A percentile compares a stretch with the other conserved stretches of the same genome.
phyloP scores from a whole-genome alignment of 352 stramenopile genomes.

The Pythium utonaiense region DNA sequence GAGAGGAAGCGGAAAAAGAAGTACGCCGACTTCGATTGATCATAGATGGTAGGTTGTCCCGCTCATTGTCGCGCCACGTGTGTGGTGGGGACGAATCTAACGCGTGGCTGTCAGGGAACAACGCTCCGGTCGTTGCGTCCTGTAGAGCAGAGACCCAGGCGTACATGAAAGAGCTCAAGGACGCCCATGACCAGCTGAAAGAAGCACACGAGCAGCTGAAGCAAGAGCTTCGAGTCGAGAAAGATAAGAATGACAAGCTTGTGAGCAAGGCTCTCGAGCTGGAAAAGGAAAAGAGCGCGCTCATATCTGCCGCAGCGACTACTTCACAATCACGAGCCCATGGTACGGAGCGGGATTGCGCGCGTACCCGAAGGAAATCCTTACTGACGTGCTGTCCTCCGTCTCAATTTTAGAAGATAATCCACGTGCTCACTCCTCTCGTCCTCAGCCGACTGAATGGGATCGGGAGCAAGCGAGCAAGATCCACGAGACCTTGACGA shows the following conservation, averaged over 20 bases:
- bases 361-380: no score
- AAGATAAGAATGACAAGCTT: constrained; percentile 73
- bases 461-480: constrained; percentile 69
- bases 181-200: constrained; percentile 18
- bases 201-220: constrained; percentile 32
- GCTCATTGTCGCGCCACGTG: not conserved
- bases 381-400: no score
- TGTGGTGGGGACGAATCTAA: not conserved
- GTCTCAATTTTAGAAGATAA: not conserved
- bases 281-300: constrained; percentile 62
- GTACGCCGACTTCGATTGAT: constrained; percentile 62
- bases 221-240: constrained; percentile 63
- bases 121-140: constrained; percentile 45
- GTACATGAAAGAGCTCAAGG: constrained; percentile 35
- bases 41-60: constrained; percentile 37
- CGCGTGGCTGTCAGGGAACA: constrained; percentile 27
- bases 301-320: constrained; percentile 16
- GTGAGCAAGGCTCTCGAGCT: constrained; percentile 66
- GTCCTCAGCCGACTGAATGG: constrained; percentile 27
- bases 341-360: no score
- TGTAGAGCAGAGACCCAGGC: constrained; percentile 58
- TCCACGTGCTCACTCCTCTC: not conserved
- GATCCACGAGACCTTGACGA: constrained; percentile 65
- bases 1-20: constrained; percentile 73
- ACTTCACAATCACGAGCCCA: not conserved